Conservation (phyloP, 2,329 filamentous ascomycete species). For the Hysterium pulicare region DNA sequence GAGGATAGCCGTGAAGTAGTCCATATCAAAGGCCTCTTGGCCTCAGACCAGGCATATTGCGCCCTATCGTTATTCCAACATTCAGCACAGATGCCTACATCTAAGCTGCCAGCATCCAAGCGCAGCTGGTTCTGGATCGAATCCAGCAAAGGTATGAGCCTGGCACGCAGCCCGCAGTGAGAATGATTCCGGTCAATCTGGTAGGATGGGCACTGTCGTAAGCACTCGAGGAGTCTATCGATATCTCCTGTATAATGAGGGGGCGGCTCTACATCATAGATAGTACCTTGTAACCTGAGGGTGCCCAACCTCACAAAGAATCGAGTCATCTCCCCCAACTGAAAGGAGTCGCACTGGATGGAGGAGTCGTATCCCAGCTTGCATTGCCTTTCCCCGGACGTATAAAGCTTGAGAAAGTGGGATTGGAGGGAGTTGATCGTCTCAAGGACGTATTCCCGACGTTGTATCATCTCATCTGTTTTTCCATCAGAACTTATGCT, state of each 20-base stretch:
- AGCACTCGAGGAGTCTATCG: slow-evolving; percentile 55
- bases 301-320: slow-evolving; percentile 64
- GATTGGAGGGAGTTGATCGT: slow-evolving; percentile 66
- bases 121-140: slow-evolving; percentile 51
- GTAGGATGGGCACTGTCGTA: slow-evolving; percentile 67
- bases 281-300: slow-evolving; percentile 51
- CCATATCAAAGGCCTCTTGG: slow-evolving; percentile 47
- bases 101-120: slow-evolving; percentile 28
- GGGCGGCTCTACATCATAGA: slow-evolving; percentile 38
- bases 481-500: slow-evolving; percentile 2
- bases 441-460: slow-evolving; percentile 64
- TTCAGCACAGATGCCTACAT: slow-evolving; percentile 44
- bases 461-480: slow-evolving; percentile 62
- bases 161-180: slow-evolving; percentile 67
- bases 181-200: slow-evolving; percentile 71
- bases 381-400: slow-evolving; percentile 65
- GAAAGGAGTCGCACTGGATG: slow-evolving; percentile 70
- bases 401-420: slow-evolving; percentile 66
- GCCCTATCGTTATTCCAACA: slow-evolving; percentile 42
- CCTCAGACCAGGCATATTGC: slow-evolving; percentile 43
- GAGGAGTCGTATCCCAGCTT: slow-evolving; percentile 72
- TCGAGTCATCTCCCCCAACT: slow-evolving; percentile 72
- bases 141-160: slow-evolving; percentile 64
- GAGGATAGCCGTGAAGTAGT: slow-evolving; percentile 21
- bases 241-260: slow-evolving; percentile 60